Conservation (phyloP, 2,329 filamentous ascomycete genomes). For the Penicillium fuscoglaucum region DNA sequence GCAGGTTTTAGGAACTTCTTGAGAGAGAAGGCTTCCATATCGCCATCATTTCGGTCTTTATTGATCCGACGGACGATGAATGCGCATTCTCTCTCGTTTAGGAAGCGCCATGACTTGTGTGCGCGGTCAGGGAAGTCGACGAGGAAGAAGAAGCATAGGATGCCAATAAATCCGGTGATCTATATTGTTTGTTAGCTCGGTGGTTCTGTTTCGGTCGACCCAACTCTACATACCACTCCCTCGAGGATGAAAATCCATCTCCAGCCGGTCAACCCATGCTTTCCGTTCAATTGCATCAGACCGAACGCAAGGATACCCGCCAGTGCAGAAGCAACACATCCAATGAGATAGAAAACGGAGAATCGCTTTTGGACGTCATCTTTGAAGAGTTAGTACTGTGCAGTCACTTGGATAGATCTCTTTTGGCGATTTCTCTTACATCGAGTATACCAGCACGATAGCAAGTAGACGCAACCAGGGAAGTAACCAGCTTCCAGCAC, state of each 20-base stretch:
- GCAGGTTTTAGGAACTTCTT: constrained; percentile 51
- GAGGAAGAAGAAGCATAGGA: constrained; percentile 38
- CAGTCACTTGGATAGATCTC: too few species aligned
- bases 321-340: constrained; percentile 50
- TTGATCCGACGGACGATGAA: constrained; percentile 55
- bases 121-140: constrained; percentile 40
- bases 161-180: constrained; percentile 31
- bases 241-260: constrained; percentile 60
- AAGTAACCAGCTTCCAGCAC: constrained; percentile 59
- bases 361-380: constrained; percentile 37
- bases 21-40: constrained; percentile 50
- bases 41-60: constrained; percentile 54
- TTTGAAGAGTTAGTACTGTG: constrained; percentile 8
- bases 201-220: too few species aligned
- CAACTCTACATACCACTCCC: constrained; percentile 38
- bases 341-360: constrained; percentile 53
- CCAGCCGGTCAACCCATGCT: constrained; percentile 48
- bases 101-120: constrained; percentile 36
- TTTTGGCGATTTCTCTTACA: constrained; percentile 20
- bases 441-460: constrained; percentile 70
- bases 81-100: constrained; percentile 43
- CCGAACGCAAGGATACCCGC: constrained; percentile 50
- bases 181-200: constrained; percentile 7
- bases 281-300: constrained; percentile 45
- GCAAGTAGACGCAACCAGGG: constrained; percentile 67